A percentile compares a stretch with the other conserved stretches of the same genome.
Conservation (phyloP, 257 asterid species). For the Salvia hispanica region DNA sequence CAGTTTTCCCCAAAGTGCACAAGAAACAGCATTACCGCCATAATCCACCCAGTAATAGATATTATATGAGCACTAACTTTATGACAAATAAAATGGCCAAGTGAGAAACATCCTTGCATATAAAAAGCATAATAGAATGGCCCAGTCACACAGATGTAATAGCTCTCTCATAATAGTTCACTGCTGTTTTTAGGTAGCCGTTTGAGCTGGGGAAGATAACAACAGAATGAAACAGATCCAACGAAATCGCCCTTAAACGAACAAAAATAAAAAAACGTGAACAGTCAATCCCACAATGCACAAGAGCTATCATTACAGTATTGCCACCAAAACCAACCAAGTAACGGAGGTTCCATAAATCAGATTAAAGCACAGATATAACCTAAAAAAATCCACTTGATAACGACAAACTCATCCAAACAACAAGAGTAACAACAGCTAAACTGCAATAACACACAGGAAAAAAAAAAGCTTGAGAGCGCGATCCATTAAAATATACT, state of each 20-base stretch:
- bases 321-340: background rate
- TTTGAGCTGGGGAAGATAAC: background rate
- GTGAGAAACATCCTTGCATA: background rate
- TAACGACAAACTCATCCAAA: too few species aligned
- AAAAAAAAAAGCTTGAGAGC: background rate
- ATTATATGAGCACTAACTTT: background rate
- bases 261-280: background rate
- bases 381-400: background rate
- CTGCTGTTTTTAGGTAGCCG: background rate
- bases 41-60: too few species aligned
- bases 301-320: background rate
- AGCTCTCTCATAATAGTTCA: background rate
- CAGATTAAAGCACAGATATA: background rate
- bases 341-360: background rate
- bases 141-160: background rate
- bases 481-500: constrained; percentile 27
- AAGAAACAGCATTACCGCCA: too few species aligned
- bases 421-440: background rate
- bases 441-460: background rate
- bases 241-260: background rate
- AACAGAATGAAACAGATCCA: constrained; percentile 23
- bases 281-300: constrained; percentile 16
- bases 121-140: background rate
- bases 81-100: background rate
- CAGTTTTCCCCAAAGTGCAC: too few species aligned